Conservation (phyloP, 176 grass and related monocot species). For the Carex parvula region DNA sequence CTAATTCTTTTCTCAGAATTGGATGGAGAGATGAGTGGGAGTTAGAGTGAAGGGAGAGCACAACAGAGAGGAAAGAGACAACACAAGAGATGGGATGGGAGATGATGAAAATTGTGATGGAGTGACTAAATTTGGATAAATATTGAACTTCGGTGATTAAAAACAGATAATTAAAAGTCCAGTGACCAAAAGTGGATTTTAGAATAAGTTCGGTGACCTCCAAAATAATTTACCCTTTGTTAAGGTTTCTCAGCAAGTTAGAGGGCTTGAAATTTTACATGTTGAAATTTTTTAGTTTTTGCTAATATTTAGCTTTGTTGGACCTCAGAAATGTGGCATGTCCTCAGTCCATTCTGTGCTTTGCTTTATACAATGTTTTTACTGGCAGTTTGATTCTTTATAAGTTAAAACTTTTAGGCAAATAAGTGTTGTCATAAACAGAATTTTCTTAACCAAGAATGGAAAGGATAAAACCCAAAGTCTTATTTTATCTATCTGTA, state of each 20-base stretch:
- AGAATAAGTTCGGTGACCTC: not conserved
- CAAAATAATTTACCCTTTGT: not conserved
- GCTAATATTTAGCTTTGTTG: not conserved
- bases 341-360: not conserved
- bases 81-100: not conserved
- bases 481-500: not conserved
- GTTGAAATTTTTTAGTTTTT: not conserved
- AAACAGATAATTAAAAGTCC: not conserved
- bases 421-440: not conserved
- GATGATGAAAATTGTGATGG: not conserved
- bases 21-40: not conserved
- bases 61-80: not conserved
- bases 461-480: not conserved
- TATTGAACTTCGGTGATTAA: not conserved
- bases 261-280: not conserved
- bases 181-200: not conserved
- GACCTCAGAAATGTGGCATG: not conserved
- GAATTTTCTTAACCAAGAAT: not conserved
- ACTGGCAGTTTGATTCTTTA: not conserved
- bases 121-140: not conserved
- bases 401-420: not conserved
- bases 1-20: not conserved
- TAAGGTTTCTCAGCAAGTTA: not conserved
- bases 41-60: not conserved
- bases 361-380: conserved; percentile 2